Conservation (phyloP, 2,329 filamentous ascomycete genomes). For the Venturia asperata region DNA sequence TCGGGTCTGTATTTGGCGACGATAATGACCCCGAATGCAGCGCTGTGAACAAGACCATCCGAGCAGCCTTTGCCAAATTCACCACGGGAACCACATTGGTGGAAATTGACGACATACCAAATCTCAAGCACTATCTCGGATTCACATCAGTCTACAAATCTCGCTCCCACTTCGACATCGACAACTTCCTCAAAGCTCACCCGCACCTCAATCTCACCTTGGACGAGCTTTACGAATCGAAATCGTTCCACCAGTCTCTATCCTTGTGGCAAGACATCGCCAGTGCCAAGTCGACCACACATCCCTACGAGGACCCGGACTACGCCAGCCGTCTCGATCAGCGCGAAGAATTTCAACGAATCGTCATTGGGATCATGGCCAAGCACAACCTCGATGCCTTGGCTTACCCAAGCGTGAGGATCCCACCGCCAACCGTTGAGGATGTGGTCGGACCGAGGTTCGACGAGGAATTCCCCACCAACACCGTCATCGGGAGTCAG, state of each 20-base stretch:
- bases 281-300: slow-evolving; percentile 24
- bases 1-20: slow-evolving; percentile 24
- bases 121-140: slow-evolving; percentile 22
- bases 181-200: slow-evolving; percentile 24
- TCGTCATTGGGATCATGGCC: slow-evolving; percentile 28
- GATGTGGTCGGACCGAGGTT: slow-evolving; percentile 28
- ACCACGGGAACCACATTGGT: slow-evolving; percentile 23
- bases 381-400: slow-evolving; percentile 30
- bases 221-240: slow-evolving; percentile 23
- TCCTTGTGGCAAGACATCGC: slow-evolving; percentile 25
- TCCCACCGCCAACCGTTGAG: slow-evolving; percentile 30
- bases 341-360: slow-evolving; percentile 28
- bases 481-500: slow-evolving; percentile 32
- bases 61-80: slow-evolving; percentile 21
- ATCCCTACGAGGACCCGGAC: slow-evolving; percentile 24
- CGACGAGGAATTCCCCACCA: slow-evolving; percentile 28
- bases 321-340: slow-evolving; percentile 26
- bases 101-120: slow-evolving; percentile 24
- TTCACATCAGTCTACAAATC: slow-evolving; percentile 23
- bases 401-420: slow-evolving; percentile 26
- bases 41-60: slow-evolving; percentile 22
- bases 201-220: slow-evolving; percentile 22
- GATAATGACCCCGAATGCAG: slow-evolving; percentile 19
- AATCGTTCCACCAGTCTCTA: slow-evolving; percentile 23
- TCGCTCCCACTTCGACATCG: slow-evolving; percentile 26